Conservation (phyloP, 257 asterid species). For the Thymus quinquecostatus region DNA sequence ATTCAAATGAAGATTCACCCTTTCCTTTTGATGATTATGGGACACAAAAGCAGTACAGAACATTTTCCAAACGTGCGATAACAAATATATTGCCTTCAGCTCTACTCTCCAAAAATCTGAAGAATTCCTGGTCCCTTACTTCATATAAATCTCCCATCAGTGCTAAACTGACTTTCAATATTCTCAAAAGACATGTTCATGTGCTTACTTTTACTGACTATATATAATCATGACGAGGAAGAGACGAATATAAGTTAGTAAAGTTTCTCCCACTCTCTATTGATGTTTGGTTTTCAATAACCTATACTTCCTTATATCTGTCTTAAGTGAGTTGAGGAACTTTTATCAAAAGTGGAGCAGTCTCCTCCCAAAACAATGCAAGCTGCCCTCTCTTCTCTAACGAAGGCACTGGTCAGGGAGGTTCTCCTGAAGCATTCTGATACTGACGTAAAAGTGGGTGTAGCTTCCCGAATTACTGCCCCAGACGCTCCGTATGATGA, state of each 20-base stretch:
- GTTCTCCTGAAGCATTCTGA: slow-evolving; percentile 74
- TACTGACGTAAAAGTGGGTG: slow-evolving; percentile 82
- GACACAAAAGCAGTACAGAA: slow-evolving; percentile 2
- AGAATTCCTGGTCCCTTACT: slow-evolving; percentile 15
- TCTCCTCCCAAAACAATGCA: slow-evolving; percentile 82
- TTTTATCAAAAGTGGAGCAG: slow-evolving; percentile 88
- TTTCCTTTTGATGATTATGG: slow-evolving; percentile 21
- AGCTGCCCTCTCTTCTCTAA: slow-evolving; percentile 67
- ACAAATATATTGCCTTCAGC: too few relatives aligned
- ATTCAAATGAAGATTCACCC: background rate
- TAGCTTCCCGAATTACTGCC: slow-evolving; percentile 96
- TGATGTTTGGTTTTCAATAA: slow-evolving; percentile 1
- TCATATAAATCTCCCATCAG: background rate
- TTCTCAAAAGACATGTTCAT: background rate
- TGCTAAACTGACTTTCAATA: slow-evolving; percentile 4
- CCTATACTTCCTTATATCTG: slow-evolving; percentile 21
- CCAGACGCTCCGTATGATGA: slow-evolving; percentile 98
- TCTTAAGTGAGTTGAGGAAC: slow-evolving; percentile 60
- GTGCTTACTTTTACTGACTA: background rate
- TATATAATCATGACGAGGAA: slow-evolving; percentile 14
- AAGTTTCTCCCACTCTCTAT: slow-evolving; percentile 11
- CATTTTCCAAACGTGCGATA: background rate
- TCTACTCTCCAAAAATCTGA: slow-evolving; percentile 1
- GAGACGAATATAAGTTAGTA: background rate
- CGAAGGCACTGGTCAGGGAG: slow-evolving; percentile 61